Evolutionary conservation across 345 rosid genomes (phyloP).

Genomic region (Brassica juncea): DNA sequence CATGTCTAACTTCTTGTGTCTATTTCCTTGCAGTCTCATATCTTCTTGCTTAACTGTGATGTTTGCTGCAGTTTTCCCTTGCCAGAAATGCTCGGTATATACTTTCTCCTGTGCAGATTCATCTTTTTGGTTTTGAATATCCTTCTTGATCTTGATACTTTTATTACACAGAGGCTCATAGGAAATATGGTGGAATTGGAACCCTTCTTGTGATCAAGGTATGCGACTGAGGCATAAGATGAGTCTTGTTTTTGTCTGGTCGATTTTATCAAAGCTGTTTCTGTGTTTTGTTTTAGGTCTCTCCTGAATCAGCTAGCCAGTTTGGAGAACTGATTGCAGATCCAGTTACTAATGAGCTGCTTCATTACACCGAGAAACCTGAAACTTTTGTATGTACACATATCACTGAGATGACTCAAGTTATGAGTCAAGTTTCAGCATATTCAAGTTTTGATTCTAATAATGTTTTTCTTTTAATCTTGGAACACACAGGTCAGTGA

Average conservation of each 20-base stretch:
- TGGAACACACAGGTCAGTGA: constrained; percentile 73
- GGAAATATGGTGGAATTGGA: constrained; percentile 76
- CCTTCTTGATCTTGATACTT: constrained; percentile 10
- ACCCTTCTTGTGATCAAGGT: constrained; percentile 91
- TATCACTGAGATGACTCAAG: constrained; percentile 17
- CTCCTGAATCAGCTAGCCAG: constrained; percentile 87
- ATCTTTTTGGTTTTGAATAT: background rate
- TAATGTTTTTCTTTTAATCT: constrained; percentile 4
- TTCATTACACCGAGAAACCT: constrained; percentile 96
- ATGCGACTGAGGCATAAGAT: background rate
- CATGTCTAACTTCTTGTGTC: constrained; percentile 12
- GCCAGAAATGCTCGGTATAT: constrained; percentile 82
- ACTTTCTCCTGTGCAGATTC: background rate
- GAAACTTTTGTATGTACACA: constrained; percentile 89
- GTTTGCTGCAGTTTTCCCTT: constrained; percentile 96
- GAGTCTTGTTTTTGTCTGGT: constrained; percentile 3
- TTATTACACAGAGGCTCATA: constrained; percentile 73
- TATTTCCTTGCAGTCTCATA: constrained; percentile 67
- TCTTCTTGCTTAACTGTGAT: constrained; percentile 90
- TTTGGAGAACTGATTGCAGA: constrained; percentile 96
- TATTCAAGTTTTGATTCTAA: background rate
- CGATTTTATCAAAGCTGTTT: background rate
- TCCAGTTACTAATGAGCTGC: constrained; percentile 79
- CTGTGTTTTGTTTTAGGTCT: constrained; percentile 51
- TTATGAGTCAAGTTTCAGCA: background rate